These are phyloP conservation scores for Cordyceps javanica DNA, from an alignment of 2,329 filamentous ascomycete species.

Conservation along the genomic window DNA sequence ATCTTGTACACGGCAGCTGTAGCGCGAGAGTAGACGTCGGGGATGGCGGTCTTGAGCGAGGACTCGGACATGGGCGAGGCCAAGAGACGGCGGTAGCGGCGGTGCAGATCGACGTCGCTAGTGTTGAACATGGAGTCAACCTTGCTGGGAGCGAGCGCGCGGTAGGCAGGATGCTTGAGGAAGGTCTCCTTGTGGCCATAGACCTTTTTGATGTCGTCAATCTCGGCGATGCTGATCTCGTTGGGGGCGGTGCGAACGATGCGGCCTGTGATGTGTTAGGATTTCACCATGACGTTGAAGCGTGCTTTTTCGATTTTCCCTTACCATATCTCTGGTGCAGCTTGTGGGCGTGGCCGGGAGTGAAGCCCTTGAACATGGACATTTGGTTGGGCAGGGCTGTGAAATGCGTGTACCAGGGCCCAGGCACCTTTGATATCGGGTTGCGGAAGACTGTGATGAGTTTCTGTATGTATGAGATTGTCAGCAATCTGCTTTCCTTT, in stretches of 20 bases:
- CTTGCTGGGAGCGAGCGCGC: conserved; percentile 15
- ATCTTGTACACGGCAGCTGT: conserved; percentile 38
- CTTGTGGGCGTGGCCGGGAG: conserved; percentile 17
- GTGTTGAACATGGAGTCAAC: conserved; percentile 32
- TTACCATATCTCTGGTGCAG: conserved; percentile 22
- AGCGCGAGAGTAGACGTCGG: conserved; percentile 29
- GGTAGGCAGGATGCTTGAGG: conserved; percentile 21
- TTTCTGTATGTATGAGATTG: background rate
- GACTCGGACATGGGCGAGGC: conserved; percentile 33
- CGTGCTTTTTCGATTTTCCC: background rate
- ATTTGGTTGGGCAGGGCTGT: conserved; percentile 18
- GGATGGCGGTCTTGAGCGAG: conserved; percentile 26
- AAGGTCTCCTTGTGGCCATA: conserved; percentile 23
- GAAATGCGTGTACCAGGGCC: conserved; percentile 22
- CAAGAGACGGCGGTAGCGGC: conserved; percentile 35
- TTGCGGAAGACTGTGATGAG: conserved; percentile 5
- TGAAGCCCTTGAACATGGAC: conserved; percentile 16
- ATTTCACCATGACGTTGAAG: background rate
- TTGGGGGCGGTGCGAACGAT: conserved; percentile 22
- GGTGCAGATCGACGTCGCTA: conserved; percentile 31
- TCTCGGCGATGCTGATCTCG: conserved; percentile 19
- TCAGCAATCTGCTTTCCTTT: background rate
- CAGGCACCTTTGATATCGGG: conserved; percentile 17
- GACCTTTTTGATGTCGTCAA: conserved; percentile 25
- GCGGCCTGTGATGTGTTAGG: conserved; percentile 16